Evolutionary conservation across 495 filamentous ascomycete genomes (phyloP).

Genomic region (Jackrogersella minutella): DNA sequence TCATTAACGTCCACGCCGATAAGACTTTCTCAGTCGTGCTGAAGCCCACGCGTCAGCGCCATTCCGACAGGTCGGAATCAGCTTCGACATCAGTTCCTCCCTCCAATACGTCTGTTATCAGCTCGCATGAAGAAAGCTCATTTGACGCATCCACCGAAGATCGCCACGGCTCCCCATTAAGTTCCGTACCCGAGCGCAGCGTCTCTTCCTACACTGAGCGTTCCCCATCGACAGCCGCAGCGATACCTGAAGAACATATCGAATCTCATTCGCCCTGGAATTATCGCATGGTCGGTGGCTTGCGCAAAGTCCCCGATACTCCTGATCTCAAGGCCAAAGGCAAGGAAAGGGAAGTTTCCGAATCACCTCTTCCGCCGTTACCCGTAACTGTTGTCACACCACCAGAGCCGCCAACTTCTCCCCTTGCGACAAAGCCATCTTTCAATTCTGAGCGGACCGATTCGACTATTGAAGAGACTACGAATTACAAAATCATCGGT

Average conservation of each 20-base stretch:
- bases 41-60: slow-evolving; percentile 36
- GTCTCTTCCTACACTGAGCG: slow-evolving; percentile 45
- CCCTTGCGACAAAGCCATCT: slow-evolving; percentile 54
- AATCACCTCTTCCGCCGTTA: slow-evolving; percentile 52
- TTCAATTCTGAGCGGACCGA: slow-evolving; percentile 54
- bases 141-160: slow-evolving; percentile 57
- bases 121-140: slow-evolving; percentile 56
- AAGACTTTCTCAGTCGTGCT: slow-evolving; percentile 58
- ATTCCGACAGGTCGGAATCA: slow-evolving; percentile 45
- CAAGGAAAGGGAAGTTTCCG: slow-evolving; percentile 41
- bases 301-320: slow-evolving; percentile 61
- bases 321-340: slow-evolving; percentile 58
- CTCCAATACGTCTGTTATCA: slow-evolving; percentile 50
- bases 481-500: slow-evolving; percentile 64
- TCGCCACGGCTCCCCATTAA: slow-evolving; percentile 54
- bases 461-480: slow-evolving; percentile 58
- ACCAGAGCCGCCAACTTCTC: slow-evolving; percentile 38
- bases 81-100: slow-evolving; percentile 38
- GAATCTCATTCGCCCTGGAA: slow-evolving; percentile 57
- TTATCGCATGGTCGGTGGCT: slow-evolving; percentile 62
- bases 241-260: slow-evolving; percentile 53
- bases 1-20: slow-evolving; percentile 55
- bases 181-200: slow-evolving; percentile 53
- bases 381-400: slow-evolving; percentile 44
- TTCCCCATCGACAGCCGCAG: slow-evolving; percentile 47